These are phyloP conservation scores for Penicillium cataractarum DNA, from an alignment of 495 filamentous ascomycete genomes.

Conservation along the genomic window DNA sequence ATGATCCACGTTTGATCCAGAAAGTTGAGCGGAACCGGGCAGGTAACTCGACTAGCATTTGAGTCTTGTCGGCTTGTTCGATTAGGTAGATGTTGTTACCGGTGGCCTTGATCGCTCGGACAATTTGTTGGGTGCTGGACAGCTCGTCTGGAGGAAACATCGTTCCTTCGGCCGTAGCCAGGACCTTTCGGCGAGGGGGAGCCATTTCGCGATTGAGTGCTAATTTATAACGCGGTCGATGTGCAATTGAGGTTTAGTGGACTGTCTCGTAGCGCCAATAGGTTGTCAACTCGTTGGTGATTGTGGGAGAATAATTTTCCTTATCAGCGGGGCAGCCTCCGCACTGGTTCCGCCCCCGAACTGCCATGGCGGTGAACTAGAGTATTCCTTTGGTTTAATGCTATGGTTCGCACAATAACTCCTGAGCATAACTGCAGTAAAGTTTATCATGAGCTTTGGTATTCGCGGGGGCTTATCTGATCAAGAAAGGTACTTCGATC, in stretches of 20 bases:
- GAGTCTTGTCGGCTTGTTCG: conserved; percentile 58
- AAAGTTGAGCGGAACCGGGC: conserved; percentile 84
- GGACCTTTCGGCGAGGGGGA: conserved; percentile 72
- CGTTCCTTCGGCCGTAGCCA: conserved; percentile 74
- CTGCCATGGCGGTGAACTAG: background rate
- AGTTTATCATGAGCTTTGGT: no score
- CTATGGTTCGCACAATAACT: no score
- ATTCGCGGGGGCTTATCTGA: no score
- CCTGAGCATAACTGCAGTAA: no score
- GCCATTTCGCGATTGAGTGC: conserved; percentile 55
- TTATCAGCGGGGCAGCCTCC: conserved; percentile 31
- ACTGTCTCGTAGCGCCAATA: background rate
- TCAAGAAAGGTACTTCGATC: no score
- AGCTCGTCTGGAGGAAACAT: conserved; percentile 72
- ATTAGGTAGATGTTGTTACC: conserved; percentile 88
- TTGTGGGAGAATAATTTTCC: conserved; percentile 25
- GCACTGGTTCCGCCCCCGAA: background rate
- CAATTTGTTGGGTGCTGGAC: conserved; percentile 65
- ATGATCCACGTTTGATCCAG: conserved; percentile 87
- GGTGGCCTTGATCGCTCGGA: conserved; percentile 74
- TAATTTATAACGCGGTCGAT: background rate
- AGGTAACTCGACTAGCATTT: conserved; percentile 72
- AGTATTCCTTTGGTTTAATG: no score
- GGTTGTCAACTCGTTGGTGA: background rate
- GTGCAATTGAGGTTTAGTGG: background rate